phyloP scores from a whole-genome alignment of 192 early-diverging fungal genomes.

The Backusella luteola region DNA sequence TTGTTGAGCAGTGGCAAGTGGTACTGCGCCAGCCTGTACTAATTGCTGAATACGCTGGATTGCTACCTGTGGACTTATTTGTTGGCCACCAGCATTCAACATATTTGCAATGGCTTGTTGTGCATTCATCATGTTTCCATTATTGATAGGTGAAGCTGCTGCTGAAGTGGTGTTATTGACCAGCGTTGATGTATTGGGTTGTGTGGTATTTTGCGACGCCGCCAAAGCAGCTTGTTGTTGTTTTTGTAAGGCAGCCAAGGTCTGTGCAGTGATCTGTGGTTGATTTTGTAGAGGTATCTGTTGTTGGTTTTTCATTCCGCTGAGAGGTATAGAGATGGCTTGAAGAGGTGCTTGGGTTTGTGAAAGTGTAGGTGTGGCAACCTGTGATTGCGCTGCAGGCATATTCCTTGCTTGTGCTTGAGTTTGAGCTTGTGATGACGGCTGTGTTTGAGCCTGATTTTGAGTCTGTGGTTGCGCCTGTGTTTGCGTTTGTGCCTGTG shows the following conservation, averaged over 20 bases:
- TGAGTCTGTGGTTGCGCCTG: constrained; percentile 18
- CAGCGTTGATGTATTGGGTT: neutral
- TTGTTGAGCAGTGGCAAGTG: constrained; percentile 30
- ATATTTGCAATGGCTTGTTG: constrained; percentile 17
- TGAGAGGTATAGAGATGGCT: neutral
- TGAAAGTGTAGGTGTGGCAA: constrained; percentile 7
- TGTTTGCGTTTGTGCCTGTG: constrained; percentile 6
- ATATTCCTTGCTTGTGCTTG: neutral
- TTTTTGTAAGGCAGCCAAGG: constrained; percentile 13
- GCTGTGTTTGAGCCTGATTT: neutral
- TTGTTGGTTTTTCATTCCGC: neutral
- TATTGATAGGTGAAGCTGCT: neutral
- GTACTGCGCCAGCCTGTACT: constrained; percentile 23
- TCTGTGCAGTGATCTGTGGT: constrained; percentile 10
- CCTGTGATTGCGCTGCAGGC: constrained; percentile 3
- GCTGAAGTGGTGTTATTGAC: neutral
- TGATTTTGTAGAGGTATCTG: constrained; percentile 11
- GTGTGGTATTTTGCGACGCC: neutral
- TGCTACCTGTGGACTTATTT: constrained; percentile 6
- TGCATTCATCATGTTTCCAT: neutral
- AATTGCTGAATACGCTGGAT: constrained; percentile 31
- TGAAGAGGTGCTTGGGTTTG: constrained; percentile 17
- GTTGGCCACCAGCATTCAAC: constrained; percentile 17
- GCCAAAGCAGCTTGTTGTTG: constrained; percentile 13
- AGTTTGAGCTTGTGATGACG: neutral